Percentiles rank a stretch among this genome's conserved stretches.
Conservation (phyloP, 495 filamentous ascomycete genomes). For the Apodospora peruviana region DNA sequence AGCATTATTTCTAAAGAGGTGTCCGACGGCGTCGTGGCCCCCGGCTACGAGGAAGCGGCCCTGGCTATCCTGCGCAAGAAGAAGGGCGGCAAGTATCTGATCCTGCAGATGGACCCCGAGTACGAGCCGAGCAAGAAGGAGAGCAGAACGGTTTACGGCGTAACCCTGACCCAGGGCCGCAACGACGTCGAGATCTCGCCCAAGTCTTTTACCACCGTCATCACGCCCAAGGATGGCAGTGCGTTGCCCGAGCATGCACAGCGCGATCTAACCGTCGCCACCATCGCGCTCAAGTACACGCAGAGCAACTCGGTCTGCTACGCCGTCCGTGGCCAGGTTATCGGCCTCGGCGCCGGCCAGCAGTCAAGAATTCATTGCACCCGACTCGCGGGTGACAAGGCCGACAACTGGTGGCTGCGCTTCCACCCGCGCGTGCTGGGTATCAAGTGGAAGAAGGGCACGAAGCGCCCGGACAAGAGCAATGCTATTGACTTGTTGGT, state of each 20-base stretch:
- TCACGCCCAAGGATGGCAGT: slow-evolving; percentile 72
- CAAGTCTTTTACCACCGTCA: slow-evolving; percentile 74
- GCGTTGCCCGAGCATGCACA: slow-evolving; percentile 73
- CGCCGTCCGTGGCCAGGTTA: slow-evolving; percentile 86
- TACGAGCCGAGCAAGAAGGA: slow-evolving; percentile 75
- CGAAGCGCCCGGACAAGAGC: slow-evolving; percentile 93
- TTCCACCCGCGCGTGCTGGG: slow-evolving; percentile 82
- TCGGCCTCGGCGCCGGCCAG: slow-evolving; percentile 93
- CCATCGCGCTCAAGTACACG: slow-evolving; percentile 95
- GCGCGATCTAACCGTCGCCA: slow-evolving; percentile 89
- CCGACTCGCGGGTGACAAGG: slow-evolving; percentile 95
- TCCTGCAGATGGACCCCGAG: slow-evolving; percentile 87
- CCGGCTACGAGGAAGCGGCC: slow-evolving; percentile 75
- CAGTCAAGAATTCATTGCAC: slow-evolving; percentile 98
- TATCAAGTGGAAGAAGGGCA: slow-evolving; percentile 95
- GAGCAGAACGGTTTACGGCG: slow-evolving; percentile 79
- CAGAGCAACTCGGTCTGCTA: slow-evolving; percentile 99
- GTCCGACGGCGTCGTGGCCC: slow-evolving; percentile 92
- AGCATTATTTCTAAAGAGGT: slow-evolving; percentile 97
- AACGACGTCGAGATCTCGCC: slow-evolving; percentile 86
- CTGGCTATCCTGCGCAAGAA: slow-evolving; percentile 93
- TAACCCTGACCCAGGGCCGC: slow-evolving; percentile 79
- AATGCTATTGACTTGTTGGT: slow-evolving; percentile 96
- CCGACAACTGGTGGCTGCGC: slow-evolving; percentile 98
- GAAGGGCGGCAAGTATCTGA: slow-evolving; percentile 94